These are phyloP conservation scores for Gracilaria gracilis DNA, from an alignment of 23 red algal species.

Conservation along the genomic window DNA sequence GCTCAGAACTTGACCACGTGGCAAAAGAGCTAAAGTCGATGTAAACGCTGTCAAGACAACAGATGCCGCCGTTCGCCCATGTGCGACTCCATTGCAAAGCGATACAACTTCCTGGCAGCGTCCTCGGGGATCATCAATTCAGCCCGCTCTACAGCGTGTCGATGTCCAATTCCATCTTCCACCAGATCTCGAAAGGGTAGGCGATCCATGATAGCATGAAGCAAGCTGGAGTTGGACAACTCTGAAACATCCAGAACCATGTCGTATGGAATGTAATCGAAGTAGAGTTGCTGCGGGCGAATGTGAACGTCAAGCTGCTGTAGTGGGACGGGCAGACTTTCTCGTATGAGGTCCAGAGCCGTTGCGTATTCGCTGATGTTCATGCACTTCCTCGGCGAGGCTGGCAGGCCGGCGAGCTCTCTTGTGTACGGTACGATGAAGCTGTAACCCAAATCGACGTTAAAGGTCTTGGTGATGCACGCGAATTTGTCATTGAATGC, in stretches of 20 bases:
- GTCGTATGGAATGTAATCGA: constrained; percentile 50
- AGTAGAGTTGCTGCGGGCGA: constrained; percentile 55
- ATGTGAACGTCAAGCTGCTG: constrained; percentile 49
- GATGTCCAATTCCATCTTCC: constrained; percentile 13
- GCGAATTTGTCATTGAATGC: constrained; percentile 52
- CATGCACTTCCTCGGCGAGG: constrained; percentile 22
- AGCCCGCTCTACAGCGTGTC: background rate
- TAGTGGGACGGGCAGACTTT: background rate
- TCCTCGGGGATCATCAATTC: constrained; percentile 44
- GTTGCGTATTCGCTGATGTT: constrained; percentile 56
- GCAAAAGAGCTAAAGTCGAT: too few relatives aligned
- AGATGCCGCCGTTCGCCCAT: background rate
- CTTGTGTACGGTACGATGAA: constrained; percentile 25
- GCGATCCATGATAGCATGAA: constrained; percentile 2
- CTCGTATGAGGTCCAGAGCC: constrained; percentile 27
- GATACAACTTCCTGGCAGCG: constrained; percentile 25
- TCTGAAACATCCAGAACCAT: constrained; percentile 41
- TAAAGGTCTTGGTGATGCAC: constrained; percentile 3
- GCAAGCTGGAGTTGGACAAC: background rate
- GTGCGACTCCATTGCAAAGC: constrained; percentile 21
- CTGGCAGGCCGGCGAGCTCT: background rate
- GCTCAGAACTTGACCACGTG: too few relatives aligned
- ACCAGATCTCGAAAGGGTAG: constrained; percentile 1
- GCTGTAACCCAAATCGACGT: constrained; percentile 6
- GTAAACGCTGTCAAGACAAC: too few relatives aligned